These are phyloP conservation scores for Panicum virgatum DNA, from an alignment of 202 grass and related monocot species.

Conservation along the genomic window DNA sequence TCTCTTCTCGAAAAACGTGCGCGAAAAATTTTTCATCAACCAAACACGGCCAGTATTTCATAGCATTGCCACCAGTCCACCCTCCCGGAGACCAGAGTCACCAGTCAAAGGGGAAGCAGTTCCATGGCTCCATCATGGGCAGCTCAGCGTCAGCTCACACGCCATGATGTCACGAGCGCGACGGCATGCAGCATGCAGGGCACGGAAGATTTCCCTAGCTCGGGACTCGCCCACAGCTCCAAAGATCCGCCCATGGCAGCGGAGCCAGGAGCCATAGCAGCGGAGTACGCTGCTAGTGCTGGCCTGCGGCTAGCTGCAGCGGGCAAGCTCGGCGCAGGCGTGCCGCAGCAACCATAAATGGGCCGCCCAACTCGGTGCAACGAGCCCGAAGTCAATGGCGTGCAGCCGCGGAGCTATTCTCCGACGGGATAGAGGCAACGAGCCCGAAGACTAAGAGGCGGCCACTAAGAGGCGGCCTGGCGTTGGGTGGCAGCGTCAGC, in stretches of 20 bases:
- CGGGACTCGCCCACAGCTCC: conserved; percentile 38
- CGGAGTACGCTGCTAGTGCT: too few relatives aligned
- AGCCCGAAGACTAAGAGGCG: too few relatives aligned
- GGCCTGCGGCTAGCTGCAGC: too few relatives aligned
- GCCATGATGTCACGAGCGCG: conserved; percentile 13
- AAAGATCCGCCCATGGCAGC: conserved; percentile 38
- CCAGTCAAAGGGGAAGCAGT: background rate
- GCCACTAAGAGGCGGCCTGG: background rate
- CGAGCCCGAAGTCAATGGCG: background rate
- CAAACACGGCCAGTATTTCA: too few relatives aligned
- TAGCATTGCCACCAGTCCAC: background rate
- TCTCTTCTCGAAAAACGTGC: too few relatives aligned
- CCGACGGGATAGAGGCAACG: background rate
- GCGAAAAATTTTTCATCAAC: too few relatives aligned
- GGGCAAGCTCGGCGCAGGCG: background rate
- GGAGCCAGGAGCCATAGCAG: background rate
- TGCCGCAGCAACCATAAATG: conserved; percentile 14
- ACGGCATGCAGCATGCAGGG: background rate
- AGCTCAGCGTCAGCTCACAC: background rate
- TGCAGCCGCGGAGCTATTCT: background rate
- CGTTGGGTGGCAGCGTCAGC: too few relatives aligned
- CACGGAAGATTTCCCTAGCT: conserved; percentile 45
- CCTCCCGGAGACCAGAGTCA: background rate
- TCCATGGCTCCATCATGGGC: background rate
- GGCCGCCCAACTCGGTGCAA: conserved; percentile 33